Evolutionary conservation across 1,284 basidiomycete genomes (phyloP).

Genomic region (Garcileccinum viscosum): DNA sequence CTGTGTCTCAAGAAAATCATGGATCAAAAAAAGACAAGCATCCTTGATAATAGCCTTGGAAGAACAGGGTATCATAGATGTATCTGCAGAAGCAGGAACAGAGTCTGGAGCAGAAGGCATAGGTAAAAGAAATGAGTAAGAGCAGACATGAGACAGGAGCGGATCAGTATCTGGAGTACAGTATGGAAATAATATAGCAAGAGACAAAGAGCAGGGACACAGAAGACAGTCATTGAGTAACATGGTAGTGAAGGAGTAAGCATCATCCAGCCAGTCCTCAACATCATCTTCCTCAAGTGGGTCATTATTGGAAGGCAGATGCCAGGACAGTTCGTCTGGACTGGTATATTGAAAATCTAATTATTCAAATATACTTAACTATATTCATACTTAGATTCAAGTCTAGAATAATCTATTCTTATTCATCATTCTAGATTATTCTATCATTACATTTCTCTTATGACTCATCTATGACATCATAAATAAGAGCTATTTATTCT

Average conservation of each 20-base stretch:
- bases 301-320: not conserved
- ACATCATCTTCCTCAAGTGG: not conserved
- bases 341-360: not conserved
- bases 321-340: not conserved
- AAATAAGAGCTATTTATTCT: no score
- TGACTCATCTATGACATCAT: no score
- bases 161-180: not conserved
- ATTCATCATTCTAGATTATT: no score
- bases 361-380: no score
- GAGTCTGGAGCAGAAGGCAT: no score
- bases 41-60: not conserved
- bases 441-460: no score
- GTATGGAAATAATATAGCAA: not conserved
- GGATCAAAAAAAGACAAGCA: no score
- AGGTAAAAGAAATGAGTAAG: not conserved
- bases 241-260: not conserved
- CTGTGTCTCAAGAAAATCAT: not conserved
- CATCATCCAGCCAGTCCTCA: not conserved
- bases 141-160: not conserved
- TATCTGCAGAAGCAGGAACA: no score
- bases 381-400: no score
- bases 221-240: not conserved
- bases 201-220: not conserved
- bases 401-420: no score
- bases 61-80: not conserved